Percentiles rank a stretch among this genome's conserved stretches.
phyloP scores from a whole-genome alignment of 1,139 yeast genomes.

The Diutina siamensis region DNA sequence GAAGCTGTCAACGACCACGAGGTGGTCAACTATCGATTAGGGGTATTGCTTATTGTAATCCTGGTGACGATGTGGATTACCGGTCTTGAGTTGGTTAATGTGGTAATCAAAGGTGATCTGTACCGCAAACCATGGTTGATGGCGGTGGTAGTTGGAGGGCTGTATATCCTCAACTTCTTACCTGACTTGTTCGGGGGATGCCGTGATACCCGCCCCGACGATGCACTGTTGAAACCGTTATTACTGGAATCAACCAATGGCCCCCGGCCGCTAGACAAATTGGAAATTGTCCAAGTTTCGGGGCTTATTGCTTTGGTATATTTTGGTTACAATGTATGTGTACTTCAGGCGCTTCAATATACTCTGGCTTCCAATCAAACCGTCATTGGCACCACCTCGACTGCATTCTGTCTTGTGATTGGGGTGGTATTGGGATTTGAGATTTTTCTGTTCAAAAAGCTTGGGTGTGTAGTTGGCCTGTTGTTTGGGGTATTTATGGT shows the following conservation, averaged over 20 bases:
- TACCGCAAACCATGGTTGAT: constrained; percentile 38
- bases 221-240: constrained; percentile 8
- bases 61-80: constrained; percentile 37
- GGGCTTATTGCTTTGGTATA: constrained; percentile 31
- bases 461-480: constrained; percentile 33
- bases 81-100: constrained; percentile 38
- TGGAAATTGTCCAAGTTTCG: constrained; percentile 26
- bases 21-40: constrained; percentile 28
- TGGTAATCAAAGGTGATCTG: constrained; percentile 34
- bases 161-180: constrained; percentile 31
- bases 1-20: constrained; percentile 37
- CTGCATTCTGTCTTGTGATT: constrained; percentile 37
- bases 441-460: constrained; percentile 27
- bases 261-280: constrained; percentile 14
- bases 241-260: constrained; percentile 8
- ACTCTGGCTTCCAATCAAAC: constrained; percentile 46
- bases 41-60: constrained; percentile 27
- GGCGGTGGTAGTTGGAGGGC: constrained; percentile 35
- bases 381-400: constrained; percentile 38
- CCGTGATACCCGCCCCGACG: neutral
- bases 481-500: constrained; percentile 37
- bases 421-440: constrained; percentile 32
- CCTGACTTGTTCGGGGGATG: constrained; percentile 19
- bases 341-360: constrained; percentile 30
- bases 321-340: constrained; percentile 27